Evolutionary conservation across 2,329 filamentous ascomycete genomes (phyloP), one percentile per base, ranked within the genome.

Genomic region (Xylariaceae sp.): DNA sequence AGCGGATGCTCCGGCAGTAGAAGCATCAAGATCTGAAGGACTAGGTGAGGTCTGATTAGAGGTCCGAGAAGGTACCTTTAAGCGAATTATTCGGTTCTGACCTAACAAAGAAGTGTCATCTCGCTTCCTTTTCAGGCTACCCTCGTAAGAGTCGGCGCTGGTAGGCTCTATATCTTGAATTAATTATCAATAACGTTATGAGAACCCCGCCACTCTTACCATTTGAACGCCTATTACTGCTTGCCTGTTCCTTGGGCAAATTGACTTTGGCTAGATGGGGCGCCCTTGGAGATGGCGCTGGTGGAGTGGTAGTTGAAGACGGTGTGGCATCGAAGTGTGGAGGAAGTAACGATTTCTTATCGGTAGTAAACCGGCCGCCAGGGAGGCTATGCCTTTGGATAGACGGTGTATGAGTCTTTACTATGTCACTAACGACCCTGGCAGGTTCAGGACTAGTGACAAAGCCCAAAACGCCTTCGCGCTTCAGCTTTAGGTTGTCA

Each of bases 101-200:
- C n/a, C 37, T 21, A 23, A 21, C 18, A 19, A 32, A 44, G 18
- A 21, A 26, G 32, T 10, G 12, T 20, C 29, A 20, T 44, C 49
- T 4, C 37, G 41, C 19, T 50, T 50, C 32, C 54, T 57, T 32
- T 57, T 49, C 19, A 57, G 40, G 10, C 7, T 44, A 7, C 48
- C 44, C 40, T 44, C 40, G 9, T 3, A 21, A 32, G 41, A 20
- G 7, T 16, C 20, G 5, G 16, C 2, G 16, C 20, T 23, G 19
- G 32, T 29, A 32, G 20, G 1, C 20, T 48, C 19, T 21, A 12
- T 20, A 12, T 43, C 37, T 26, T 10, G 20, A 43, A 40, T 23
- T 43, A 12, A 42, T 50, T 16, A 26, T 26, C 23, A 4, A 26
- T 9, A 26, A 9, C 4, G 23, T 26, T 26, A 4, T 26, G 23